A percentile compares a stretch with the other conserved stretches of the same genome.
These are phyloP conservation scores for Tanacetum coccineum DNA, from an alignment of 129 eudicot genomes.

Conservation along the genomic window DNA sequence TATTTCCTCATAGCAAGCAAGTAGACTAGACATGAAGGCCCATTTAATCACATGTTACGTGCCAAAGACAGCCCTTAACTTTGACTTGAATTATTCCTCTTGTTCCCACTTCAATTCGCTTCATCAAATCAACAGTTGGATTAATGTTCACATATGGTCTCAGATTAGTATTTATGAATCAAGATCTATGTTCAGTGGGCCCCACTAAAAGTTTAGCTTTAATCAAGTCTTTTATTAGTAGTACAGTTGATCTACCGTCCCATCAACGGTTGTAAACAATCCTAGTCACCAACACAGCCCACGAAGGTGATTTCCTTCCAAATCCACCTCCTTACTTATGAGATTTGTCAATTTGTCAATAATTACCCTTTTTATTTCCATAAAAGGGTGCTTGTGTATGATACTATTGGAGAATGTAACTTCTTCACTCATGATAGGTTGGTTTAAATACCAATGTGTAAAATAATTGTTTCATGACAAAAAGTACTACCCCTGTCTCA, in stretches of 20 bases:
- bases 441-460: not conserved
- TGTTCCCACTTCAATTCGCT: constrained; percentile 27
- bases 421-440: not conserved
- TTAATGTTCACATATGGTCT: not conserved
- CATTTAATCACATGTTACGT: constrained; percentile 28
- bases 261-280: constrained; percentile 26
- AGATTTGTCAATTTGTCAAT: constrained; percentile 1
- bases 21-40: constrained; percentile 27
- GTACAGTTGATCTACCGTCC: constrained; percentile 26
- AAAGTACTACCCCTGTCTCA: no score
- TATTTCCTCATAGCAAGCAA: not conserved
- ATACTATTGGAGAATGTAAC: not conserved
- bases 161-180: constrained; percentile 12
- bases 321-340: constrained; percentile 3
- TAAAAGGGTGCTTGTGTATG: not conserved
- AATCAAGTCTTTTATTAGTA: constrained; percentile 15
- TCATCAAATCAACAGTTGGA: constrained; percentile 1
- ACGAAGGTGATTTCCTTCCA: constrained; percentile 25
- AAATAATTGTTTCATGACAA: no score
- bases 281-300: constrained; percentile 18
- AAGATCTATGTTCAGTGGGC: constrained; percentile 31
- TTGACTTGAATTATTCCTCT: constrained; percentile 32
- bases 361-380: not conserved
- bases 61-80: constrained; percentile 32
- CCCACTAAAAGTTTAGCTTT: constrained; percentile 28